Evolutionary conservation across 768 basidiomycete genomes (phyloP), one percentile per base, ranked within the genome.

Genomic region (Zangia roseola): DNA sequence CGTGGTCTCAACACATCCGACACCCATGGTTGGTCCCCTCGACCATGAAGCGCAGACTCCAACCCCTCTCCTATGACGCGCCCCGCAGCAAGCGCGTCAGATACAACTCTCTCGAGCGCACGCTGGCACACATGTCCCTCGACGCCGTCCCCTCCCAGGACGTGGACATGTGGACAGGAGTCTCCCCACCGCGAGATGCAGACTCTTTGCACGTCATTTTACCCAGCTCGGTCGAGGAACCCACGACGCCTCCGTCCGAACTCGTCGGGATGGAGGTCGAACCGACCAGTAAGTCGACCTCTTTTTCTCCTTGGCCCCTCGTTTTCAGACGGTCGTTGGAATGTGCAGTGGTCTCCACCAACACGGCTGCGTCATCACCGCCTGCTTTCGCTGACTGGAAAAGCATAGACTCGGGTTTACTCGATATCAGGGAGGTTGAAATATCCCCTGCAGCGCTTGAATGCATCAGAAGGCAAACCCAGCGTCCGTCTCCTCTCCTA

Each of bases 181-280:
- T 38, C 19, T 42, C 63, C 4, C 44, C 48, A 10, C 23, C 17
- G 30, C 51, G 56, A 45, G 44, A 43, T 35, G 2, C 31, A 31
- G 14, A 14, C 31, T 43, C 37, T 19, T 37, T 34, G 21, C 13
- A 54, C 1, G 52, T 68, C 7, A 31, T 68, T n/a, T 45, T 64
- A 6, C 74, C 74, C 6, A 66, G 60, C 30, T 68, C 68, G 19
- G 58, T 77, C 43, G 78, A 81, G 52, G 78, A 80, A 44, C 65
- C 68, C 17, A 49, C 53, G 3, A 66, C 68, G 0, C 44, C 56
- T 16, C 57, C 70, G 9, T 76, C 70, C 17, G 86, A 88, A 46
- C 71, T 82, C 3, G 75, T 72, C 23, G 77, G 74, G 39, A 90
- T 90, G 87, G 81, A 80, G 52, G 75, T 80, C 5, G 86, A 86